These are phyloP conservation scores for sweet orange (Citrus sinensis) DNA, from an alignment of 345 rosid species.

Conservation along the genomic window DVS_A1.0 CM039167.1:9002001-9002500, in stretches of 20 bases:
- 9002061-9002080: not conserved
- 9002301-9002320: slow-evolving; percentile 18
- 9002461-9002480: too few relatives aligned
- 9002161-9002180: not conserved
- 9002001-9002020: not conserved
- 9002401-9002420: too few relatives aligned
- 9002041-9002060: not conserved
- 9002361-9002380: not conserved
- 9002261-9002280: not conserved
- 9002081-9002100: not conserved
- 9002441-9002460: too few relatives aligned
- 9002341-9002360: slow-evolving; percentile 1
- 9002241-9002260: not conserved
- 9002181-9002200: too few relatives aligned
- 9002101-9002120: not conserved
- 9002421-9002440: not conserved
- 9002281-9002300: slow-evolving; percentile 14
- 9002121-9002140: not conserved
- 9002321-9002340: not conserved
- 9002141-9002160: not conserved
- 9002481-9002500: too few relatives aligned
- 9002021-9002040: not conserved
- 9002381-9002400: not conserved
- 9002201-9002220: too few relatives aligned
- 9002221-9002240: not conserved